A percentile compares a stretch with the other conserved stretches of the same genome.
Conservation (phyloP, 495 filamentous ascomycete species). For the Penicillium pancosmium region DNA sequence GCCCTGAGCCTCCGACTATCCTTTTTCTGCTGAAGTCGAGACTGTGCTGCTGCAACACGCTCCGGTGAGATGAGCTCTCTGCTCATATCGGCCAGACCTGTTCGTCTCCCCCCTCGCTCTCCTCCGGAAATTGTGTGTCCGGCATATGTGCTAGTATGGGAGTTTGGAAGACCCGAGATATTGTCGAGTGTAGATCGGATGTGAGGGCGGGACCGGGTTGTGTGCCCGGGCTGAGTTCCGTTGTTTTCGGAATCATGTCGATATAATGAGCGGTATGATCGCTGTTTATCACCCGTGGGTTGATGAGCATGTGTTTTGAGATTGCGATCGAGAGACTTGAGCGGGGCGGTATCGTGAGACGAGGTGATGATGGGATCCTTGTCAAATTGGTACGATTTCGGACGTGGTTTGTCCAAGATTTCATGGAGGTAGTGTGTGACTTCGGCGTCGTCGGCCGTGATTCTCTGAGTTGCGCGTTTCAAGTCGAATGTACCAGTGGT, state of each 20-base stretch:
- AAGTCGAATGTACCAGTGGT: slow-evolving; percentile 30
- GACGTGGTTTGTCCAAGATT: slow-evolving; percentile 27
- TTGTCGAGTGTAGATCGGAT: slow-evolving; percentile 34
- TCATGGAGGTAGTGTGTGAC: slow-evolving; percentile 35
- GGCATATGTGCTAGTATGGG: slow-evolving; percentile 17
- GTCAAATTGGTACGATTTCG: slow-evolving; percentile 14
- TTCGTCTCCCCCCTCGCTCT: slow-evolving; percentile 42
- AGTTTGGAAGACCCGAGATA: slow-evolving; percentile 16
- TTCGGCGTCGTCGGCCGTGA: slow-evolving; percentile 36
- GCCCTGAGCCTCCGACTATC: slow-evolving; percentile 35
- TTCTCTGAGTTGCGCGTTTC: slow-evolving; percentile 29
- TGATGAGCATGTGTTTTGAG: slow-evolving; percentile 18
- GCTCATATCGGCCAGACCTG: slow-evolving; percentile 34
- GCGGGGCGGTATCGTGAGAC: slow-evolving; percentile 31
- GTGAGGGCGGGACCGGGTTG: slow-evolving; percentile 33
- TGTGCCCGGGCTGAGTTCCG: slow-evolving; percentile 22
- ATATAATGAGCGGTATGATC: slow-evolving; percentile 31
- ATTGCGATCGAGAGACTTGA: slow-evolving; percentile 30
- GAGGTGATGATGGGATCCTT: slow-evolving; percentile 31
- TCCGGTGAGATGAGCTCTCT: slow-evolving; percentile 58
- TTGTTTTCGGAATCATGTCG: slow-evolving; percentile 20
- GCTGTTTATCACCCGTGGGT: slow-evolving; percentile 27
- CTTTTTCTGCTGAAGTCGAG: slow-evolving; percentile 61
- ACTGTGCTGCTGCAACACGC: slow-evolving; percentile 63
- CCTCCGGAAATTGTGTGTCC: slow-evolving; percentile 29